Base-by-base conservation (phyloP, 2,329 filamentous ascomycete genomes). In the Laburnicola sp. region DNA sequence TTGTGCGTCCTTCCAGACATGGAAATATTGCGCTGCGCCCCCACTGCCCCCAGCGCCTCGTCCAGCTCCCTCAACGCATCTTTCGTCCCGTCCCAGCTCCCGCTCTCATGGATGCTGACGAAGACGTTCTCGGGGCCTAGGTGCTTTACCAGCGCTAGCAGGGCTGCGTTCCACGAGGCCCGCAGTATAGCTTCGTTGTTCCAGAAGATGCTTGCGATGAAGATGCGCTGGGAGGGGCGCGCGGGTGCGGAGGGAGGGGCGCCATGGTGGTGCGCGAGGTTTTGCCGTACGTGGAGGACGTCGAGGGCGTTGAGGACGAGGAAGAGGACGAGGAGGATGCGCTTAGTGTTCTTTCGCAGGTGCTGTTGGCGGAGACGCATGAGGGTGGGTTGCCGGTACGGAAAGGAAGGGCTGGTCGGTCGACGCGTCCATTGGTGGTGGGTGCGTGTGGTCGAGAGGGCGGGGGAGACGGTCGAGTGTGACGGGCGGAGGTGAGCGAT, bases 181-280 rank as follows among this genome's bases (percentile, higher is more conserved):
- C 80, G 76, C 2, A 89, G 75, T 27, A 88, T 75, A 2, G 68
- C 65, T 56, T 81, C 86, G 56, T 83, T 84, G 62, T 86, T 88
- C 79, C 85, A 88, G 65, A 87, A 84, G 63, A n/a, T n/a, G n/a
- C 82, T 83, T 3, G 84, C 82, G 53, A 89, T 86, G 71, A 84
- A 89, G 47, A 89, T 78, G 26, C 55, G 57, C 31, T 51, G 50
- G 21, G 31, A 6, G 11, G 23, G 6, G 9, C n/a, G 32, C 8
- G 3, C 11, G n/a, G 25, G 6, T n/a, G 6, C 23, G 4, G 35
- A 6, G 6, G 6, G 11, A 7, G 43, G n/a, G 6, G 10, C 25
- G 26, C 27, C 25, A 11, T 27, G n/a, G 5, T 22, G 11, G 11
- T 16, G 32, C 4, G 32, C 43, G 4, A 45, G 32, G n/a, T 9